These are phyloP conservation scores for Clarireedia hainanense DNA, from an alignment of 2,329 filamentous ascomycete species.

Conservation along the genomic window DNA sequence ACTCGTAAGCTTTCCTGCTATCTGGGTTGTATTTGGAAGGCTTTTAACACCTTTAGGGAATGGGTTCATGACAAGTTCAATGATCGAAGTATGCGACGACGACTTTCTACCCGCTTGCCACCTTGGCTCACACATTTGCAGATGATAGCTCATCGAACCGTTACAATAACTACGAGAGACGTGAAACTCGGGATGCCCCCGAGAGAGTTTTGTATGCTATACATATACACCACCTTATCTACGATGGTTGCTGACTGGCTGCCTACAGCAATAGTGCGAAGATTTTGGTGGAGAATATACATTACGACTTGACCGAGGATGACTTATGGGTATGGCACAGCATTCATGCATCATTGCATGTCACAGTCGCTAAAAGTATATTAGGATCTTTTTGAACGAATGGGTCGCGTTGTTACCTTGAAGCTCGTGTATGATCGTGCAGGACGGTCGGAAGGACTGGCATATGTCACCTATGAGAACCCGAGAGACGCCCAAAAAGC, in stretches of 20 bases:
- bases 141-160: constrained; percentile 16
- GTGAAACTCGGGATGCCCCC: background rate
- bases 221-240: background rate
- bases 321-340: constrained; percentile 62
- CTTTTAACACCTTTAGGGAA: constrained; percentile 47
- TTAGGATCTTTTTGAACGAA: constrained; percentile 72
- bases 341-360: background rate
- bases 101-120: background rate
- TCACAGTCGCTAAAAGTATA: constrained; percentile 9
- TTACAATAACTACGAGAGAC: background rate
- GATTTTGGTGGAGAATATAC: constrained; percentile 79
- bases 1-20: constrained; percentile 47
- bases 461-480: constrained; percentile 72
- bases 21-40: background rate
- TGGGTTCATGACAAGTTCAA: constrained; percentile 93
- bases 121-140: constrained; percentile 19
- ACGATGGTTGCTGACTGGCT: constrained; percentile 3
- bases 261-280: constrained; percentile 48
- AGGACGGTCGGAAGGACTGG: constrained; percentile 77
- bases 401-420: constrained; percentile 63
- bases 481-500: constrained; percentile 66
- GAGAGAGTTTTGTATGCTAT: constrained; percentile 5
- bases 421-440: constrained; percentile 78
- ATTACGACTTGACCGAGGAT: constrained; percentile 82
- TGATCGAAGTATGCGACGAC: constrained; percentile 47